A percentile compares a stretch with the other conserved stretches of the same genome.
Evolutionary conservation across 2,329 filamentous ascomycete genomes (phyloP).

Genomic region (Chaetothyriales sp.): DNA sequence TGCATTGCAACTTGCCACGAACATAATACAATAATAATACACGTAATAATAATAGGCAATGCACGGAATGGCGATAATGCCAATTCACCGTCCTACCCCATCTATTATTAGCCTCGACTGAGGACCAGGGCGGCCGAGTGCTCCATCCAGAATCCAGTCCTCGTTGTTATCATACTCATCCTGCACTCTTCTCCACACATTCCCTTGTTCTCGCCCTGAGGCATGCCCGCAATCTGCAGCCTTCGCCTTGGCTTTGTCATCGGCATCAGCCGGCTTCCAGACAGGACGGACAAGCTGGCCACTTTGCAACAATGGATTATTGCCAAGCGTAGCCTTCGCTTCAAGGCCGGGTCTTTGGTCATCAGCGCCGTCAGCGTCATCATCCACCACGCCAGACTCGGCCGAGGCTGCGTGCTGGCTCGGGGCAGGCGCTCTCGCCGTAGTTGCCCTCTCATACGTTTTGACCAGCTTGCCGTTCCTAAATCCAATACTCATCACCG

Average conservation of each 20-base stretch:
- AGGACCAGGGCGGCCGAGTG: conserved; percentile 25
- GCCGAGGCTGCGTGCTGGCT: conserved; percentile 16
- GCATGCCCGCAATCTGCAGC: conserved; percentile 5
- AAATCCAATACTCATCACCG: conserved; percentile 75
- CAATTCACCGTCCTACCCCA: conserved; percentile 3
- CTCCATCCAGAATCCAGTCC: conserved; percentile 35
- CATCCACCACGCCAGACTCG: conserved; percentile 4
- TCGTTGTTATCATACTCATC: conserved; percentile 34
- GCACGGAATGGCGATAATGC: too few species aligned
- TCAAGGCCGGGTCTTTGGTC: conserved; percentile 13
- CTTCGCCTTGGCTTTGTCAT: conserved; percentile 11
- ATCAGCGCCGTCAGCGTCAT: conserved; percentile 2
- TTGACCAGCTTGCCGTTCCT: conserved; percentile 63
- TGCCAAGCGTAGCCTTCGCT: conserved; percentile 27
- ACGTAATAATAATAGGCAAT: too few species aligned
- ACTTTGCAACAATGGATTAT: conserved; percentile 31
- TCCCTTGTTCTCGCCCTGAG: conserved; percentile 22
- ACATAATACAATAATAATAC: too few species aligned
- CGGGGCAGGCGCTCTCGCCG: conserved; percentile 10
- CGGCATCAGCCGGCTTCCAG: conserved; percentile 25
- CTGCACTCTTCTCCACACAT: conserved; percentile 35
- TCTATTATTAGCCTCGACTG: conserved; percentile 14
- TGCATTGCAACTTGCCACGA: too few species aligned
- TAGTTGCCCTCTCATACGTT: conserved; percentile 23
- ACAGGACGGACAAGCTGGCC: conserved; percentile 32